Conservation (phyloP, 1,139 yeast species). For the Scheffersomyces titani region DNA sequence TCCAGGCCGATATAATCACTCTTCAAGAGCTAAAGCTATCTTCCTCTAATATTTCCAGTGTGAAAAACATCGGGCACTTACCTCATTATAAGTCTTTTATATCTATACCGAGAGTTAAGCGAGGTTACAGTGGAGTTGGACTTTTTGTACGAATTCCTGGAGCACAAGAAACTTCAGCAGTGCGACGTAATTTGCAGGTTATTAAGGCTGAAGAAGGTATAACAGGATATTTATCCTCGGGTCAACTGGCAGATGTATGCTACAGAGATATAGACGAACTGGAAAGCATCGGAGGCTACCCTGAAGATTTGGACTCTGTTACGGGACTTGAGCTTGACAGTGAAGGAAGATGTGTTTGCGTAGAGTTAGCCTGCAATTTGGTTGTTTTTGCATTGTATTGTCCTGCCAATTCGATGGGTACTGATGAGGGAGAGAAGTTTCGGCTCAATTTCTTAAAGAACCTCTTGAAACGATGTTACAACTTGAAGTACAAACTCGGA, state of each 20-base stretch:
- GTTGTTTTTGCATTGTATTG: constrained; percentile 82
- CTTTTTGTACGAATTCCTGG: constrained; percentile 65
- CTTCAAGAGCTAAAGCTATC: constrained; percentile 85
- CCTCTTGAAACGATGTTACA: constrained; percentile 61
- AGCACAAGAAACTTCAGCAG: constrained; percentile 34
- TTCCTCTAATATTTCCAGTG: constrained; percentile 42
- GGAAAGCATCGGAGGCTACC: constrained; percentile 74
- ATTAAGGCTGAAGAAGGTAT: constrained; percentile 87
- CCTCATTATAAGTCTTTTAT: constrained; percentile 65
- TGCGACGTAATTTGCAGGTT: constrained; percentile 48
- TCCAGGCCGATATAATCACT: constrained; percentile 77
- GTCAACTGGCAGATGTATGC: constrained; percentile 1
- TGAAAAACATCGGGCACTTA: constrained; percentile 52
- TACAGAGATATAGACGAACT: constrained; percentile 27
- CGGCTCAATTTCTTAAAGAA: constrained; percentile 58
- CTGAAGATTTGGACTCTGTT: constrained; percentile 35
- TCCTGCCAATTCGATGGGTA: constrained; percentile 80
- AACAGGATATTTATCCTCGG: constrained; percentile 59
- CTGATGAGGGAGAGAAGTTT: constrained; percentile 69
- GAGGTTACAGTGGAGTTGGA: constrained; percentile 93
- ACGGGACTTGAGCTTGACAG: constrained; percentile 58
- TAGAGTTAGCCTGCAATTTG: constrained; percentile 66
- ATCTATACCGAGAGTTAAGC: constrained; percentile 62
- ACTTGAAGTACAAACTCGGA: constrained; percentile 47
- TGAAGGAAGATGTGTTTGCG: constrained; percentile 81